Conservation (phyloP, 2,329 filamentous ascomycete species). For the Aspergillus fumigatiaffinis region DNA sequence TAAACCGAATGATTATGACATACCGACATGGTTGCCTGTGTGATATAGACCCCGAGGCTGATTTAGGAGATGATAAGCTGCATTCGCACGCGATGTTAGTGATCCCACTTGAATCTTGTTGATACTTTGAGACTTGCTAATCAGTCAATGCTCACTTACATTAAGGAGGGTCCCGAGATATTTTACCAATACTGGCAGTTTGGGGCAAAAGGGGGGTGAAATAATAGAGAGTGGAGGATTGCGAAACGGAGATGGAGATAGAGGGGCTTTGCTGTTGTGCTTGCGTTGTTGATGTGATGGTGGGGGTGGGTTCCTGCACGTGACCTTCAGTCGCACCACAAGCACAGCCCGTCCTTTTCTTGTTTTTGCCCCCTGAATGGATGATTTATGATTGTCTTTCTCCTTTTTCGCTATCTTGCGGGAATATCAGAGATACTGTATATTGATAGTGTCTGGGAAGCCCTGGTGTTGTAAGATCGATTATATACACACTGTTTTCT, state of each 20-base stretch:
- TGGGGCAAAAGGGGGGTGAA: conserved; percentile 8
- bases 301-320: conserved; percentile 21
- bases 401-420: not conserved
- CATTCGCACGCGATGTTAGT: conserved; percentile 30
- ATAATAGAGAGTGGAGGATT: conserved; percentile 12
- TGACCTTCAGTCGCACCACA: conserved; percentile 19
- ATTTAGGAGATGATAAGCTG: conserved; percentile 21
- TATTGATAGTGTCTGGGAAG: not conserved
- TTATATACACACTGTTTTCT: not conserved
- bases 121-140: not conserved
- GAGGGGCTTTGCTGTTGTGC: conserved; percentile 33
- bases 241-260: conserved; percentile 23
- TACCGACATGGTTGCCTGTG: conserved; percentile 33
- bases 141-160: conserved; percentile 8
- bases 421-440: not conserved
- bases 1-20: conserved; percentile 12
- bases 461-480: not conserved
- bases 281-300: conserved; percentile 24
- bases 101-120: not conserved
- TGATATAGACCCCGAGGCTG: conserved; percentile 18
- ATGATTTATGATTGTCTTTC: not conserved
- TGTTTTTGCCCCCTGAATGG: conserved; percentile 3
- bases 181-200: not conserved
- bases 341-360: conserved; percentile 14
- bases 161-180: not conserved